phyloP scores from a whole-genome alignment of 306 rosid genomes.

The Trichosanthes cucumerina region DNA sequence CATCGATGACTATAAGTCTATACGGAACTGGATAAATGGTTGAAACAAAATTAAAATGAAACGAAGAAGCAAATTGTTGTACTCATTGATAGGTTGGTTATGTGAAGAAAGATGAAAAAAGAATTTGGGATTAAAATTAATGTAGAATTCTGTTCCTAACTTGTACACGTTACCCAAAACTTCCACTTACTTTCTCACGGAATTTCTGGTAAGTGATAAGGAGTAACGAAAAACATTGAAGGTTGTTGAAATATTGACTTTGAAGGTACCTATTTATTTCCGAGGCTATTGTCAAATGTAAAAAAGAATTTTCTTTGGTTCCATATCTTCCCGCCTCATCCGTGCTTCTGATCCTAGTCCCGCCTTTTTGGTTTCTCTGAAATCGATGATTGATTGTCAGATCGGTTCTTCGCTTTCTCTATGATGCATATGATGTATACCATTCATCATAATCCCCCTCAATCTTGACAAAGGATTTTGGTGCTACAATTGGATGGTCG shows the following conservation, averaged over 20 bases:
- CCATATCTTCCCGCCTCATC: background rate
- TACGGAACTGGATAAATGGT: background rate
- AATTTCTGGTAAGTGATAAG: background rate
- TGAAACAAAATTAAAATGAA: background rate
- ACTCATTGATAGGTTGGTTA: background rate
- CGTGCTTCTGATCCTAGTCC: background rate
- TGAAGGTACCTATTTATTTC: background rate
- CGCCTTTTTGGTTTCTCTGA: background rate
- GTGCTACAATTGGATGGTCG: background rate
- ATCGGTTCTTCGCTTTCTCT: background rate
- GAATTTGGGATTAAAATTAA: background rate
- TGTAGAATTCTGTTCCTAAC: background rate
- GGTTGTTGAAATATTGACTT: background rate
- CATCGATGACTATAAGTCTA: background rate
- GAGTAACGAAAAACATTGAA: background rate
- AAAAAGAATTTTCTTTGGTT: background rate
- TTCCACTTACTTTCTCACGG: background rate
- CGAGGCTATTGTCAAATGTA: background rate
- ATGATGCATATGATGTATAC: background rate
- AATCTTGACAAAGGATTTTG: background rate
- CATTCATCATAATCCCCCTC: background rate
- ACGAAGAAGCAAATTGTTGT: background rate
- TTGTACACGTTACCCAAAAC: background rate
- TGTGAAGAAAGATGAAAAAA: background rate
- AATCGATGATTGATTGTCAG: background rate